Percentiles rank a stretch among this genome's conserved stretches.
Evolutionary conservation across 2,329 filamentous ascomycete genomes (phyloP).

Genomic region (Leptographium procerum): DNA sequence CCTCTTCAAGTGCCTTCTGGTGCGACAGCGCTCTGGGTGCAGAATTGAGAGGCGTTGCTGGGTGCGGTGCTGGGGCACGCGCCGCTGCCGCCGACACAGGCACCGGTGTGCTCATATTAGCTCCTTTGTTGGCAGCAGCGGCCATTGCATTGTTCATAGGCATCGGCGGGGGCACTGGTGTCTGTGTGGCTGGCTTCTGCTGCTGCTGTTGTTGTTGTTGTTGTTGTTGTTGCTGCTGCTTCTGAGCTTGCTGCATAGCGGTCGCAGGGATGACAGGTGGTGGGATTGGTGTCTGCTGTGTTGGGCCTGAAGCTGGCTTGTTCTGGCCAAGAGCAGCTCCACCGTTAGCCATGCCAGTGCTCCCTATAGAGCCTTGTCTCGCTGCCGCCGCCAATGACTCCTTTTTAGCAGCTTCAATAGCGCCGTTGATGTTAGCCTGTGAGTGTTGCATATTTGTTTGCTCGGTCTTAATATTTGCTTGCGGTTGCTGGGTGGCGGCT

Average conservation of each 20-base stretch:
- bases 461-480: constrained; percentile 17
- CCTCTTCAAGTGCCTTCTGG: constrained; percentile 36
- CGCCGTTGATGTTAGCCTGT: constrained; percentile 30
- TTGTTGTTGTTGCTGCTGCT: constrained; percentile 14
- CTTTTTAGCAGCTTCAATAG: constrained; percentile 34
- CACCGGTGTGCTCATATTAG: constrained; percentile 22
- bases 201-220: constrained; percentile 12
- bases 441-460: constrained; percentile 20
- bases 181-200: constrained; percentile 17
- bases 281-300: constrained; percentile 13
- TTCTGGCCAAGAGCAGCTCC: background rate
- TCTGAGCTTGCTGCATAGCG: constrained; percentile 9
- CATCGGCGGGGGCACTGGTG: constrained; percentile 18
- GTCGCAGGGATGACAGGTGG: constrained; percentile 12
- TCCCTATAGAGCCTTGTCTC: constrained; percentile 12
- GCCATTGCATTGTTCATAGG: constrained; percentile 39
- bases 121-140: constrained; percentile 20
- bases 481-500: constrained; percentile 7
- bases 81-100: constrained; percentile 12
- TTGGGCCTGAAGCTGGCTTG: constrained; percentile 4
- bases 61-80: constrained; percentile 27
- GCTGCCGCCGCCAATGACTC: constrained; percentile 22
- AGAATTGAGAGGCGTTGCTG: constrained; percentile 26
- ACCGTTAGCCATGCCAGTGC: constrained; percentile 3
- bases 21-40: constrained; percentile 34